A percentile compares a stretch with the other conserved stretches of the same genome.
These are phyloP conservation scores for Stellera chamaejasme DNA, from an alignment of 345 rosid species.

Conservation along the genomic window DNA sequence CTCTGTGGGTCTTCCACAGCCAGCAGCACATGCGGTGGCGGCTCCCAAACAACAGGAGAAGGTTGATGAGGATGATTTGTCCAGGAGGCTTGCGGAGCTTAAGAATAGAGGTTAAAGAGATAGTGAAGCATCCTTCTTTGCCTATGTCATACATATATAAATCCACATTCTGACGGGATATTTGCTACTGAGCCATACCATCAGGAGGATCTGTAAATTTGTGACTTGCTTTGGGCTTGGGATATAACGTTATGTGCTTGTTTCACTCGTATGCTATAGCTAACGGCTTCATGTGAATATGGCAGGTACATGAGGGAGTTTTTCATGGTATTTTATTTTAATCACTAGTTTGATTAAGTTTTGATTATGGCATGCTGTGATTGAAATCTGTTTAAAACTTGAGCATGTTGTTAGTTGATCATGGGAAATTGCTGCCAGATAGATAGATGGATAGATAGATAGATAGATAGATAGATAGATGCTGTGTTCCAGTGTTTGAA, in stretches of 20 bases:
- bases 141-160: constrained; percentile 3
- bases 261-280: constrained; percentile 7
- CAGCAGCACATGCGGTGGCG: constrained; percentile 88
- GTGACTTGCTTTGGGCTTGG: constrained; percentile 3
- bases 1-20: constrained; percentile 95
- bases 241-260: constrained; percentile 2
- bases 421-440: too few species aligned
- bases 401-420: too few species aligned
- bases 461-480: too few species aligned
- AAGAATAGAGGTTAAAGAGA: constrained; percentile 66
- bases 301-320: too few species aligned
- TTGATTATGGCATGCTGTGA: too few species aligned
- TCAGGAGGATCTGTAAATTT: constrained; percentile 13
- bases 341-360: too few species aligned
- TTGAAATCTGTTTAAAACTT: too few species aligned
- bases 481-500: too few species aligned
- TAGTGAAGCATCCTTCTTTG: neutral
- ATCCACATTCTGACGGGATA: neutral
- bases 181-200: constrained; percentile 3
- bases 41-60: constrained; percentile 58
- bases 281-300: too few species aligned
- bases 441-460: too few species aligned
- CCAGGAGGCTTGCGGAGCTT: constrained; percentile 96
- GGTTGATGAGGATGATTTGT: constrained; percentile 93
- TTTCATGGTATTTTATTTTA: too few species aligned